Evolutionary conservation across 352 stramenopile genomes (phyloP).

Genomic region (Phytophthora citricola): DNA sequence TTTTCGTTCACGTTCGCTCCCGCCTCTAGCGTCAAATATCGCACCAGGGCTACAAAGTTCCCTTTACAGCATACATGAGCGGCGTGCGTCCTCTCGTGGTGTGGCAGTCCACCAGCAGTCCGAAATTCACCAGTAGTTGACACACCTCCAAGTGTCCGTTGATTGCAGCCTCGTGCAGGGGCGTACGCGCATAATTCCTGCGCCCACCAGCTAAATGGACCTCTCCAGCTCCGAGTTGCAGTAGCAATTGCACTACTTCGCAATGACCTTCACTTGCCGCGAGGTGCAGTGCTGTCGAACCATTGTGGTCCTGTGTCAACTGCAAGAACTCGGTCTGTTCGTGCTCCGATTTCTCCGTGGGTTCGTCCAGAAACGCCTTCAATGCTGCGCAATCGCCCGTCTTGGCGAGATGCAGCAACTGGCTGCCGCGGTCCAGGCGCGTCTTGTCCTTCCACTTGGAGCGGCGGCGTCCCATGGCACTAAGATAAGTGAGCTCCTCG

Average conservation of each 20-base stretch:
- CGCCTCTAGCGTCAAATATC: conserved; percentile 54
- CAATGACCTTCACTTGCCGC: conserved; percentile 60
- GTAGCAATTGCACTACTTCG: conserved; percentile 52
- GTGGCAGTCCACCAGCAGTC: conserved; percentile 77
- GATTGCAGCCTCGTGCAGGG: conserved; percentile 78
- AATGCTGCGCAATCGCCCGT: conserved; percentile 44
- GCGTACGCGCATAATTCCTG: conserved; percentile 72
- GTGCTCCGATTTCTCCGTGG: conserved; percentile 1
- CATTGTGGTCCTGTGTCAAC: conserved; percentile 72
- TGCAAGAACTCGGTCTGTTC: conserved; percentile 56
- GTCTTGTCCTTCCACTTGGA: conserved; percentile 75
- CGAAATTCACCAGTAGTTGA: conserved; percentile 57
- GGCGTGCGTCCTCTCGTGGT: conserved; percentile 78
- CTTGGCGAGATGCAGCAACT: conserved; percentile 64
- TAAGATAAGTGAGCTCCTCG: conserved; percentile 26
- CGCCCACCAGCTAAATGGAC: conserved; percentile 65
- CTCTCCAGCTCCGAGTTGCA: conserved; percentile 61
- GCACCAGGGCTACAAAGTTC: conserved; percentile 55
- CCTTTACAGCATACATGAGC: conserved; percentile 81
- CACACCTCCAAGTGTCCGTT: conserved; percentile 63
- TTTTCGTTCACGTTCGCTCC: conserved; percentile 70
- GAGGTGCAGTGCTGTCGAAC: conserved; percentile 69
- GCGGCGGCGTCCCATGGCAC: conserved; percentile 62
- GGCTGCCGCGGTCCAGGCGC: conserved; percentile 37
- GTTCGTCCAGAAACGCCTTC: conserved; percentile 34